phyloP scores from a whole-genome alignment of 305 asterid species.

The Fraxinus xanthoxyloides region DNA sequence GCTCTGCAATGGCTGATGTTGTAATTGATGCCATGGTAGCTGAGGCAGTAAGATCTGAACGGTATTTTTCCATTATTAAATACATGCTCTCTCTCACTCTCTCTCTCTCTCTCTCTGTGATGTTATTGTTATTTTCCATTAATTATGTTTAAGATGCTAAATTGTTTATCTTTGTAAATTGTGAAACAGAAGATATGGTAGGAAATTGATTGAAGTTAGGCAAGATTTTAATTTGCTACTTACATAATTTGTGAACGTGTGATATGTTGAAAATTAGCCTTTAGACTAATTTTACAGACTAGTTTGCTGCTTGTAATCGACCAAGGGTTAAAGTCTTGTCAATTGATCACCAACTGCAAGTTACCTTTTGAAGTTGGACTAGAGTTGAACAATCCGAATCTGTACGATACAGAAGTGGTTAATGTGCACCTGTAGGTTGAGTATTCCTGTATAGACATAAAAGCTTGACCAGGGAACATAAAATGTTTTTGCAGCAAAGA shows the following conservation, averaged over 20 bases:
- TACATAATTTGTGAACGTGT: neutral
- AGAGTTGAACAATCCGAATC: neutral
- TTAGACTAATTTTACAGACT: neutral
- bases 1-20: conserved; percentile 98
- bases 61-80: conserved; percentile 42
- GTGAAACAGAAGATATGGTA: neutral
- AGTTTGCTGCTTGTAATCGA: neutral
- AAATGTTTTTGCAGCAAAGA: conserved; percentile 4
- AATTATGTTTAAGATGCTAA: neutral
- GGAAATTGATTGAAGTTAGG: neutral
- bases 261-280: neutral
- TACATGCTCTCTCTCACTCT: neutral
- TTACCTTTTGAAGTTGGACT: neutral
- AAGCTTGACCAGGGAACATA: neutral
- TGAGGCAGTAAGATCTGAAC: conserved; percentile 88
- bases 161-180: neutral
- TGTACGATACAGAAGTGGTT: neutral
- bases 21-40: conserved; percentile 99
- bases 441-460: neutral
- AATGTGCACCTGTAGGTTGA: neutral
- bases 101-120: neutral
- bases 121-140: neutral
- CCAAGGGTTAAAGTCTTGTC: neutral
- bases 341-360: neutral
- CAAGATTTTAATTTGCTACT: neutral